Evolutionary conservation across 2,329 filamentous ascomycete species (phyloP).

Genomic region (Calonectria pseudoturangicola): DNA sequence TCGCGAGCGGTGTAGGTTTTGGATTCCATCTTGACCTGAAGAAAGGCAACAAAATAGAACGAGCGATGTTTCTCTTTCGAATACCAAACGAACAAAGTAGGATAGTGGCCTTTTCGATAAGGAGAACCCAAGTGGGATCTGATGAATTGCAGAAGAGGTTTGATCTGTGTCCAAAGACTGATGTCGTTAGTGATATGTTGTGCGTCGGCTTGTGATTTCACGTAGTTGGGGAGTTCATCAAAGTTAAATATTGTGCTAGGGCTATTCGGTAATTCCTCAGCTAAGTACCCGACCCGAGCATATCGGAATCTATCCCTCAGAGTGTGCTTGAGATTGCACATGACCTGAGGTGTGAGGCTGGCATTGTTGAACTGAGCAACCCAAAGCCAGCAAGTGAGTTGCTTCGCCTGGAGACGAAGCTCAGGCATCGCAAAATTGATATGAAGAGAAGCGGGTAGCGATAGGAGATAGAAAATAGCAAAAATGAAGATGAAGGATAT

Average conservation of each 20-base stretch:
- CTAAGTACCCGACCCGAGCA: conserved; percentile 4
- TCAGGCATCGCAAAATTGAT: background rate
- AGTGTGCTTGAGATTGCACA: conserved; percentile 15
- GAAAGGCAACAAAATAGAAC: conserved; percentile 64
- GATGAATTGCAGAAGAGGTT: conserved; percentile 60
- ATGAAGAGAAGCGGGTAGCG: background rate
- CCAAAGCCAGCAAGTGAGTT: conserved; percentile 24
- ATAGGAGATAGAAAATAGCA: background rate
- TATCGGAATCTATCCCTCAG: conserved; percentile 6
- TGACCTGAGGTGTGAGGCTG: background rate
- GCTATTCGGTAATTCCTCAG: conserved; percentile 53
- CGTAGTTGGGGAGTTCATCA: conserved; percentile 50
- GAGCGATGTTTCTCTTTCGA: conserved; percentile 59
- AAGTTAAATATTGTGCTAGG: conserved; percentile 44
- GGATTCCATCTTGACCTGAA: conserved; percentile 64
- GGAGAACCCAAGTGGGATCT: conserved; percentile 49
- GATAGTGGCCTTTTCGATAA: conserved; percentile 53
- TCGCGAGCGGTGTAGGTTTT: conserved; percentile 66
- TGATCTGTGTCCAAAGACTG: conserved; percentile 55
- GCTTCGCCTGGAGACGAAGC: background rate
- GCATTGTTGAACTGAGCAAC: conserved; percentile 12
- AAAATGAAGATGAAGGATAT: background rate
- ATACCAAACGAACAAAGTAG: conserved; percentile 64
- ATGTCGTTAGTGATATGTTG: conserved; percentile 57
- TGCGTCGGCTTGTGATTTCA: conserved; percentile 53